phyloP scores from a whole-genome alignment of 2,329 filamentous ascomycete species.

The Chaetomiaceae sp. region DNA sequence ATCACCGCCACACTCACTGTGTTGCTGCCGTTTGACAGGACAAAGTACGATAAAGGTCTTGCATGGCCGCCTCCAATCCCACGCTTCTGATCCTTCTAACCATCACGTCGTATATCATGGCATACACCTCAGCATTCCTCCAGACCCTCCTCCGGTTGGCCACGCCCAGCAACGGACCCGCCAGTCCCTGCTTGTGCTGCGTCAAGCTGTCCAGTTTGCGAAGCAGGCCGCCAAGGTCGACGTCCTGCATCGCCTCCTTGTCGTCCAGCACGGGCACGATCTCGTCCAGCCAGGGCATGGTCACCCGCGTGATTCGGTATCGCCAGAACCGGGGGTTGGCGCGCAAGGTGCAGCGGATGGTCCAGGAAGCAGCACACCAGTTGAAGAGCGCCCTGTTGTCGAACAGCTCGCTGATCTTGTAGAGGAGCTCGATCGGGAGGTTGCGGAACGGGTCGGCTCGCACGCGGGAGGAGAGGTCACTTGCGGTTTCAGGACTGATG shows the following conservation, averaged over 20 bases:
- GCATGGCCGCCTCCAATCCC: too few species aligned
- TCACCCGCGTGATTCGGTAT: not conserved
- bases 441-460: not conserved
- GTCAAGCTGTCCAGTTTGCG: too few species aligned
- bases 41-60: too few species aligned
- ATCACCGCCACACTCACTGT: too few species aligned
- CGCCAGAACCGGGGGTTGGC: conserved; percentile 6
- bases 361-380: conserved; percentile 2
- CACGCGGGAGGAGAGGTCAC: not conserved
- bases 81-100: too few species aligned
- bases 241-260: not conserved
- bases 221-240: not conserved
- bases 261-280: not conserved
- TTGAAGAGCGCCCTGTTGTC: not conserved
- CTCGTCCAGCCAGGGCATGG: conserved; percentile 10
- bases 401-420: not conserved
- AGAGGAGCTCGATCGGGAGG: not conserved
- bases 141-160: too few species aligned
- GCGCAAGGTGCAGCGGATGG: not conserved
- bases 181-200: too few species aligned
- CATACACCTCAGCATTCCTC: too few species aligned
- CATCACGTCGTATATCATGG: too few species aligned
- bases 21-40: too few species aligned
- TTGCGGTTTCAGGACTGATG: too few species aligned
- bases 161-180: too few species aligned